A percentile compares a stretch with the other conserved stretches of the same genome.
phyloP scores from a whole-genome alignment of 257 asterid species.

The Salvia miltiorrhiza region DNA sequence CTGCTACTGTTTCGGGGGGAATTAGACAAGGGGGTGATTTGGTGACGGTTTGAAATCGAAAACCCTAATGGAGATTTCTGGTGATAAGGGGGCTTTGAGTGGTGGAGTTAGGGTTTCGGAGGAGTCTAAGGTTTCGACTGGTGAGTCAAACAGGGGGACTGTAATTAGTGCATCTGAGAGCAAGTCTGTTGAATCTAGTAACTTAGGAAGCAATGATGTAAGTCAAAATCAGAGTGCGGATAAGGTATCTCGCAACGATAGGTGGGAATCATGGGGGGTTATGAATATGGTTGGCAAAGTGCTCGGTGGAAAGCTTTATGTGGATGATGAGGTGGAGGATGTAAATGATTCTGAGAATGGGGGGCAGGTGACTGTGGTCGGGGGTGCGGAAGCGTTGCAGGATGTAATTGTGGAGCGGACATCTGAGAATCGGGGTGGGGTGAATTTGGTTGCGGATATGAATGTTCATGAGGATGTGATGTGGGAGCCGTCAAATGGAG shows the following conservation, averaged over 20 bases:
- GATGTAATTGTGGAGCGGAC: slow-evolving; percentile 11
- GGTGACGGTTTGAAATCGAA: slow-evolving; percentile 25
- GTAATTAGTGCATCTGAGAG: slow-evolving; percentile 19
- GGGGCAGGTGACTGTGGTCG: slow-evolving; percentile 3
- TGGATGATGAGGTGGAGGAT: slow-evolving; percentile 32
- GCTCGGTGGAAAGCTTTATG: slow-evolving; percentile 30
- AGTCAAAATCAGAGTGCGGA: slow-evolving; percentile 19
- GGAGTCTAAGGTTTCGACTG: slow-evolving; percentile 27
- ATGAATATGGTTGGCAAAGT: slow-evolving; percentile 48
- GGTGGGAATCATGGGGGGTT: slow-evolving; percentile 36
- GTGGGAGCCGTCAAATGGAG: slow-evolving; percentile 18
- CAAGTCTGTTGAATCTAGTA: slow-evolving; percentile 17
- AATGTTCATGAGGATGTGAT: background rate
- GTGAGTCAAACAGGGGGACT: slow-evolving; percentile 4
- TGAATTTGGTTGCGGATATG: slow-evolving; percentile 17
- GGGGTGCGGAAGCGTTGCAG: slow-evolving; percentile 17
- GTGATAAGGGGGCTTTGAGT: slow-evolving; percentile 24
- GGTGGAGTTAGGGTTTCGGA: slow-evolving; percentile 49
- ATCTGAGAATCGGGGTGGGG: background rate
- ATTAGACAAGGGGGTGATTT: slow-evolving; percentile 14
- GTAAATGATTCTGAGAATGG: slow-evolving; percentile 2
- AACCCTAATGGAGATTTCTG: slow-evolving; percentile 32
- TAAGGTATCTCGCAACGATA: slow-evolving; percentile 14
- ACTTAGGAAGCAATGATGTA: background rate
- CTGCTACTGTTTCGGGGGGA: slow-evolving; percentile 22